These are phyloP conservation scores for Aspergillus saccharolyticus DNA, from an alignment of 495 filamentous ascomycete species.

Conservation along the genomic window DNA sequence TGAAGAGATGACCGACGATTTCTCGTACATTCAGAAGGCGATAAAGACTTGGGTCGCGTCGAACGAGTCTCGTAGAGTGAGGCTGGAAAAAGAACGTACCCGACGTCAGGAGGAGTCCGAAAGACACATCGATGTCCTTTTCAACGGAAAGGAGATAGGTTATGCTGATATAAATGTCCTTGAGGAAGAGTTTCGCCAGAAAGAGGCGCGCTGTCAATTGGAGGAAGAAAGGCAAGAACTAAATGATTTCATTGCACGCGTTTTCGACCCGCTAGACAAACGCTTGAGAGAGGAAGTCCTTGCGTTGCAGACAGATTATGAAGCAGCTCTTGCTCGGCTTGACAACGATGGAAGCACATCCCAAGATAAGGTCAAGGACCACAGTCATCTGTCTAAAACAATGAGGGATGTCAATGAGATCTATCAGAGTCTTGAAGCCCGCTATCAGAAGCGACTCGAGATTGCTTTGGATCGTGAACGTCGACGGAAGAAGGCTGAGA, in stretches of 20 bases:
- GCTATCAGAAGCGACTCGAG: slow-evolving; percentile 47
- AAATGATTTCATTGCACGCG: slow-evolving; percentile 44
- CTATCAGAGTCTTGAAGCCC: slow-evolving; percentile 44
- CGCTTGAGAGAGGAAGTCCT: slow-evolving; percentile 50
- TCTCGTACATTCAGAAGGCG: slow-evolving; percentile 44
- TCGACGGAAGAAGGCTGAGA: slow-evolving; percentile 47
- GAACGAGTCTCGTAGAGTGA: slow-evolving; percentile 36
- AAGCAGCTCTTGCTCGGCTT: slow-evolving; percentile 38
- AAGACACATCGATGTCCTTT: slow-evolving; percentile 48
- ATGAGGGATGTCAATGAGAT: slow-evolving; percentile 46
- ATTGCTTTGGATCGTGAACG: slow-evolving; percentile 49
- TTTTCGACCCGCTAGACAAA: slow-evolving; percentile 50
- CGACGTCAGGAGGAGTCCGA: slow-evolving; percentile 53
- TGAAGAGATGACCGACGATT: slow-evolving; percentile 39
- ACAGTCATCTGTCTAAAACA: slow-evolving; percentile 36
- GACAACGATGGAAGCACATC: slow-evolving; percentile 38
- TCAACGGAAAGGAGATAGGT: slow-evolving; percentile 55
- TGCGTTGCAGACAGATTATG: slow-evolving; percentile 47
- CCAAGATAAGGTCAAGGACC: slow-evolving; percentile 27
- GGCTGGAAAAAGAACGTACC: slow-evolving; percentile 44
- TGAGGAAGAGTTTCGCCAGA: slow-evolving; percentile 56
- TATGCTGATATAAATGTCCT: slow-evolving; percentile 57
- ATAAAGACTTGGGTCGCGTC: slow-evolving; percentile 43
- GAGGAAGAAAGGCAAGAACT: slow-evolving; percentile 54
- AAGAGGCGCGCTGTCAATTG: slow-evolving; percentile 48